Conservation (phyloP, 2,329 filamentous ascomycete species). For the Scytalidium lignicola region DNA sequence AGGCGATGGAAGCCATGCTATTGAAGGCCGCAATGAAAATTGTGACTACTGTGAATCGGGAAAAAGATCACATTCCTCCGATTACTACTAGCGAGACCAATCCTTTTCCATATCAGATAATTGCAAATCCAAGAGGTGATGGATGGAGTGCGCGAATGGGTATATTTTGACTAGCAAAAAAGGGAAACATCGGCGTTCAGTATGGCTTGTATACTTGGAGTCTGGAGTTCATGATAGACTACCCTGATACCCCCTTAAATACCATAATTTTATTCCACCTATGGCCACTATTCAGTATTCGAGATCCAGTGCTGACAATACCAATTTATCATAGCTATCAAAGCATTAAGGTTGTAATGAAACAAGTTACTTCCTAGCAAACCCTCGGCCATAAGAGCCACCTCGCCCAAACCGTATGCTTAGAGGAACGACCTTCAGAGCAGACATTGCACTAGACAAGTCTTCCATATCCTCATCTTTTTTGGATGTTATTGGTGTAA, state of each 20-base stretch:
- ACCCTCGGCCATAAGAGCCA: conserved; percentile 23
- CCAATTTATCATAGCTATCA: neutral
- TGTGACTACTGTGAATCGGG: conserved; percentile 75
- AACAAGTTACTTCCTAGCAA: conserved; percentile 12
- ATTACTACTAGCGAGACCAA: conserved; percentile 90
- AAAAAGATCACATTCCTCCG: conserved; percentile 94
- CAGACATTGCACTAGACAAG: conserved; percentile 63
- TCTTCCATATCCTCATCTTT: conserved; percentile 45
- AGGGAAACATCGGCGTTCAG: neutral
- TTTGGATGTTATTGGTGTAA: neutral
- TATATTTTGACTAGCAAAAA: conserved; percentile 32
- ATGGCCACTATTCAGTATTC: neutral
- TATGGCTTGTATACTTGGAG: neutral
- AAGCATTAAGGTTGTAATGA: neutral
- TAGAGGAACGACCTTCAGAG: conserved; percentile 64
- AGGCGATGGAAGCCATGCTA: conserved; percentile 85
- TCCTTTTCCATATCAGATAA: conserved; percentile 91
- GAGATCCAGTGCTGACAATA: neutral
- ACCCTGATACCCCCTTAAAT: neutral
- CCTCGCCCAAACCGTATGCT: conserved; percentile 57
- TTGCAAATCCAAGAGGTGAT: conserved; percentile 76
- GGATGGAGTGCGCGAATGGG: conserved; percentile 77
- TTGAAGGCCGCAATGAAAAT: conserved; percentile 87
- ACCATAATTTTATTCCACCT: neutral
- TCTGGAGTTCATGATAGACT: neutral